Base-by-base conservation (phyloP, 768 basidiomycete species). In the Ramaria rubella region DNA sequence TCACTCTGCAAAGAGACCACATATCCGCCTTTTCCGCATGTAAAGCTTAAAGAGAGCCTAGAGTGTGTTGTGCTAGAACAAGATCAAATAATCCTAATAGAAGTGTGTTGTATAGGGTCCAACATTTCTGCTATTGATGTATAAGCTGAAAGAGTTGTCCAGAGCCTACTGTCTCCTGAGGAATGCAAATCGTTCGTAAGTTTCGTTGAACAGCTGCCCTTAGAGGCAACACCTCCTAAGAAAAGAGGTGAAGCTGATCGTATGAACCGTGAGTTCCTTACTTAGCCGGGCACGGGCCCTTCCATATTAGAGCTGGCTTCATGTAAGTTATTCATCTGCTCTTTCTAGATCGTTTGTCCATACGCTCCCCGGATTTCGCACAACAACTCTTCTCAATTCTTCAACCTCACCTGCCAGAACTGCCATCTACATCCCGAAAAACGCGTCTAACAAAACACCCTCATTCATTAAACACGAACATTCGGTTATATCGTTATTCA, bases 171-270 rank as follows among this genome's bases (percentile, higher is more conserved):
- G 34, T 77, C 81, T 50, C 69, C 75, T 1, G 74, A 74, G 52
- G 86, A 88, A 68, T 88, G 86, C 71, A 81, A 79, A 61, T 58
- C 70, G 7, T 84, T 77, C 61, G 72, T 79, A 30, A 75, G 78
- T 56, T 81, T 85, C 69, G 79, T 87, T 53, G 80, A 85, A 51
- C 66, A 62, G 34, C 73, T 83, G 15, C 80, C 81, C 23, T 72
- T 87, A 14, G 81, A 85, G 61, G 74, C 85, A 3, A 84, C 85
- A 0, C 85, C 83, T 11, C 82, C 86, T 3, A 83, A 83, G 71
- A 86, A 85, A 68, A 74, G 76, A 57, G 87, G 85, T 8, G 85
- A 89, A 64, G 87, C 87, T 1, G 81, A 80, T 19, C 69, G 87
- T 57, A 76, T 85, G 9, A 89, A 88, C 68, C 75, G 85, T 86